Evolutionary conservation across 768 basidiomycete species (phyloP).

Genomic region (Sarcodon aspratus): DNA sequence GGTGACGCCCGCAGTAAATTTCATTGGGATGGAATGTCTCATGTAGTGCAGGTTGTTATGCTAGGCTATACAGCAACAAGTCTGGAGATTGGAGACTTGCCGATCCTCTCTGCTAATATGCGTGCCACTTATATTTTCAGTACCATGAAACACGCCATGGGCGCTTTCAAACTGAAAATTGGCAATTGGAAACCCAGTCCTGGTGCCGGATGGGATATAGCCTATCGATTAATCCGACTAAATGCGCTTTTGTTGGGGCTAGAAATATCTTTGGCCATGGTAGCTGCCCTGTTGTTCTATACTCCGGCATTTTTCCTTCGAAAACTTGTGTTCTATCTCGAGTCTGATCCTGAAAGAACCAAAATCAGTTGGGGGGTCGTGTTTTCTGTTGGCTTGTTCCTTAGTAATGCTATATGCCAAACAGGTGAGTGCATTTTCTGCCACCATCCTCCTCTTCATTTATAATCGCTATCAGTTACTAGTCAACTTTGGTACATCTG

Average conservation of each 20-base stretch:
- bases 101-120: conserved; percentile 66
- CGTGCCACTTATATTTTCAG: conserved; percentile 53
- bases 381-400: conserved; percentile 40
- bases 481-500: conserved; percentile 65
- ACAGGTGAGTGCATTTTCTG: conserved; percentile 22
- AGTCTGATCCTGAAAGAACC: conserved; percentile 44
- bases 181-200: conserved; percentile 46
- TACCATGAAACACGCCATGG: conserved; percentile 50
- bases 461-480: conserved; percentile 29
- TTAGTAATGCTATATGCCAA: conserved; percentile 29
- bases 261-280: conserved; percentile 39
- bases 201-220: conserved; percentile 56
- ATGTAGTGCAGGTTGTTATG: conserved; percentile 52
- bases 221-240: conserved; percentile 47
- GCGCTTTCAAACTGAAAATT: conserved; percentile 35
- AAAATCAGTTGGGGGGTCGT: conserved; percentile 68
- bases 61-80: conserved; percentile 64
- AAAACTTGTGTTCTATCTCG: conserved; percentile 50
- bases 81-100: conserved; percentile 82
- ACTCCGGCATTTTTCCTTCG: conserved; percentile 47
- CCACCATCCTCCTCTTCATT: not conserved
- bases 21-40: not conserved
- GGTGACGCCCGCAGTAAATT: not conserved
- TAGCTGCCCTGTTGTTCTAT: conserved; percentile 58
- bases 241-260: conserved; percentile 32